Evolutionary conservation across 1,139 yeast species (phyloP), one percentile per base, ranked within the genome.

Genomic region (Blastobotrys elegans): DNA sequence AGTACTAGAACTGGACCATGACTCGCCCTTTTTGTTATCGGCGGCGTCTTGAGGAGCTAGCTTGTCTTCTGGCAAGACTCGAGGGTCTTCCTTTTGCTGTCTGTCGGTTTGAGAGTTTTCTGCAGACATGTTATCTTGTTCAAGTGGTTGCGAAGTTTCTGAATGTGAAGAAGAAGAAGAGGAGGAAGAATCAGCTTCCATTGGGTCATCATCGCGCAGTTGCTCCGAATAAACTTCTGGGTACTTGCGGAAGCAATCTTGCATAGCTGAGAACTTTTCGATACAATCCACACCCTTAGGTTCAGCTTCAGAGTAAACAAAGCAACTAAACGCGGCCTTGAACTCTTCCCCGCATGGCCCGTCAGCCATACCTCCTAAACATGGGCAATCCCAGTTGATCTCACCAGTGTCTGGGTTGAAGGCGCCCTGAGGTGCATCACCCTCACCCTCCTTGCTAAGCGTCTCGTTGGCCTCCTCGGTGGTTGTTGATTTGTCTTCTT

Each of bases 321-420:
- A 94, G 68, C 99, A 94, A 8, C 96, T 77, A 66, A 94, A 94
- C 0, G 98, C 97, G 50, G 80, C 92, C 73, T 92, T 90, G 75
- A 90, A 92, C 70, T 92, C 97, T 65, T 87, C 96, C 49, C 98
- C 98, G 70, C 98, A 90, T 51, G 98, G 97, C 0, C 98, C 98
- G 55, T 89, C 76, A 38, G 98, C 97, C 97, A 92, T 92, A 44
- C 98, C 98, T 36, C 98, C 98, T 51, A 94, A 75, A 70, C 99
- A 94, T n/a, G 98, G 97, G 67, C 99, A 94, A 64, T 94, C 98
- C 99, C 99, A 94, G 79, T 94, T 92, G 69, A 94, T 94, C 67
- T 92, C 98, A 34, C 98, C 98, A 5, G 99, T 92, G 61, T 87
- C 96, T 42, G 97, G 97, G 70, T 92, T 81, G 70, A 82, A 92